Conservation (phyloP, 1,284 basidiomycete genomes). For the Leccinum fuscescens region DNA sequence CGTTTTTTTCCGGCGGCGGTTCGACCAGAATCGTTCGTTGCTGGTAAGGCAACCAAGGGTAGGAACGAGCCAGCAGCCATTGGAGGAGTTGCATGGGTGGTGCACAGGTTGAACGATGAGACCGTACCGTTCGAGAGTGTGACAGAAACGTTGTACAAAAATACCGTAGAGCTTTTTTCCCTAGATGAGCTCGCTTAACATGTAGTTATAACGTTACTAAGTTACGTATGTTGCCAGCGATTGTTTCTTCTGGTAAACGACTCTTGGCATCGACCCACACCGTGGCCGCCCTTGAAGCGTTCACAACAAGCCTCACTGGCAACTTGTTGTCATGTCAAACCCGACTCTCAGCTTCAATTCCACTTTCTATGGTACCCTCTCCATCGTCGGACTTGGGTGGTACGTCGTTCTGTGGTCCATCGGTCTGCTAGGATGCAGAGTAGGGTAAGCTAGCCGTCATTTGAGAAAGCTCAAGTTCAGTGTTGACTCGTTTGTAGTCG, state of each 20-base stretch:
- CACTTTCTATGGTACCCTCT: conserved; percentile 26
- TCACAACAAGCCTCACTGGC: not conserved
- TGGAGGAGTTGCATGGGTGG: conserved; percentile 76
- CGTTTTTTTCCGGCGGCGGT: conserved; percentile 55
- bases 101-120: conserved; percentile 56
- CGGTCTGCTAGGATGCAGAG: conserved; percentile 71
- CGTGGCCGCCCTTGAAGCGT: not conserved
- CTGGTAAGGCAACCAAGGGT: conserved; percentile 73
- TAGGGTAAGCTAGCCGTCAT: conserved; percentile 61
- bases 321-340: conserved; percentile 15
- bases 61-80: conserved; percentile 79
- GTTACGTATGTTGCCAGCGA: conserved; percentile 1
- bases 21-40: conserved; percentile 68
- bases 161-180: conserved; percentile 64
- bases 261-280: not conserved
- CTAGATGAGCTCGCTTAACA: conserved; percentile 37
- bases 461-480: not conserved
- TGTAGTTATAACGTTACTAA: conserved; percentile 7
- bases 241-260: not conserved
- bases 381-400: conserved; percentile 61
- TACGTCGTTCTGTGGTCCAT: conserved; percentile 75
- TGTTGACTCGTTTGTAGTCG: conserved; percentile 49
- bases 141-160: conserved; percentile 61
- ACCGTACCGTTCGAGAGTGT: conserved; percentile 57
- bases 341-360: conserved; percentile 3